These are phyloP conservation scores for Plantago lanceolata DNA, from an alignment of 305 asterid species.

Conservation along the genomic window DNA sequence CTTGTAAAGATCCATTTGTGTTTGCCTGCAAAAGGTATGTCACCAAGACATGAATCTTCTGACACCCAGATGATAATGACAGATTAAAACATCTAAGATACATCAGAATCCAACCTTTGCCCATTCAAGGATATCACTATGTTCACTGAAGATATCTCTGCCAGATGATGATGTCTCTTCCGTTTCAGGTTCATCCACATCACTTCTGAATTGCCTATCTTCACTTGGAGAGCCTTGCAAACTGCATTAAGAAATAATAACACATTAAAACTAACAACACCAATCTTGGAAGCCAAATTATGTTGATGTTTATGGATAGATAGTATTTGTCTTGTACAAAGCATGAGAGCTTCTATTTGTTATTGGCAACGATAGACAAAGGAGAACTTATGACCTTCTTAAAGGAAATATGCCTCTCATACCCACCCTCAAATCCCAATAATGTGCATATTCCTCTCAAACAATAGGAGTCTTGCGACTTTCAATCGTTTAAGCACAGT, in stretches of 20 bases:
- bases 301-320: too few species aligned
- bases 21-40: conserved; percentile 56
- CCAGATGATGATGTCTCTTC: conserved; percentile 96
- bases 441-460: too few species aligned
- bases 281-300: too few species aligned
- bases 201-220: conserved; percentile 70
- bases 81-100: background rate
- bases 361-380: background rate
- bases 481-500: too few species aligned
- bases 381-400: background rate
- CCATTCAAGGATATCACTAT: conserved; percentile 86
- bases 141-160: conserved; percentile 73
- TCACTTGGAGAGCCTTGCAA: conserved; percentile 82
- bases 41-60: conserved; percentile 21
- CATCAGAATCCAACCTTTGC: conserved; percentile 70
- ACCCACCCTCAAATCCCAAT: background rate
- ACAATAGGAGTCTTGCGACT: too few species aligned
- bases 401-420: background rate
- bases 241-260: conserved; percentile 38
- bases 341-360: conserved; percentile 4
- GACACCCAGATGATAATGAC: conserved; percentile 16
- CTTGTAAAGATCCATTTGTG: conserved; percentile 74
- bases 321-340: too few species aligned
- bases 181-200: conserved; percentile 60
- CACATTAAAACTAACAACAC: too few species aligned